A percentile compares a stretch with the other conserved stretches of the same genome.
phyloP scores from a whole-genome alignment of 257 asterid genomes.

The Gentiana dahurica region DNA sequence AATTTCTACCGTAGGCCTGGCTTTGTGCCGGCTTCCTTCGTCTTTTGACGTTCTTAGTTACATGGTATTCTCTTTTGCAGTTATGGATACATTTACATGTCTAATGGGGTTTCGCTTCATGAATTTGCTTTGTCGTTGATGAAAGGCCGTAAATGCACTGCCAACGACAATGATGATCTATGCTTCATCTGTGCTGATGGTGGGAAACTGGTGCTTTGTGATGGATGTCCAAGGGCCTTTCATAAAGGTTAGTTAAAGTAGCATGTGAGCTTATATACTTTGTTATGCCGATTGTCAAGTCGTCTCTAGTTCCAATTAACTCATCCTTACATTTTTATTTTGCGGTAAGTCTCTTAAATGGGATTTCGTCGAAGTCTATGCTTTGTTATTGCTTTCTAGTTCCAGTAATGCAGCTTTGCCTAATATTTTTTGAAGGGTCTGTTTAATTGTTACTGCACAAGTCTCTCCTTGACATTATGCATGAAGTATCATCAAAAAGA shows the following conservation, averaged over 20 bases:
- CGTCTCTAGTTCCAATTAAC: no score
- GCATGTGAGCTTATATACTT: background rate
- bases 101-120: constrained; percentile 96
- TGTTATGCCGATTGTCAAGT: no score
- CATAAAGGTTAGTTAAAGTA: constrained; percentile 65
- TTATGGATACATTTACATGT: constrained; percentile 88
- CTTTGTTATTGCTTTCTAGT: no score
- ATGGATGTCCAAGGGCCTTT: constrained; percentile 99
- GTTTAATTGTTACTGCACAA: no score
- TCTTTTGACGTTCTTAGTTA: background rate
- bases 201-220: constrained; percentile 95
- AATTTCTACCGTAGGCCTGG: background rate
- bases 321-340: no score
- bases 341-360: no score
- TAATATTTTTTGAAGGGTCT: no score
- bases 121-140: constrained; percentile 73
- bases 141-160: constrained; percentile 65
- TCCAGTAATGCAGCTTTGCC: no score
- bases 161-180: constrained; percentile 76
- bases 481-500: no score
- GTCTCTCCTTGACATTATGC: no score
- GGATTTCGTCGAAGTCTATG: no score
- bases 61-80: constrained; percentile 33
- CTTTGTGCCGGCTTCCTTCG: background rate
- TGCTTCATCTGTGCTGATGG: constrained; percentile 99